Conservation (phyloP, 202 grass and related monocot species). For the Alloteropsis angusta region DNA sequence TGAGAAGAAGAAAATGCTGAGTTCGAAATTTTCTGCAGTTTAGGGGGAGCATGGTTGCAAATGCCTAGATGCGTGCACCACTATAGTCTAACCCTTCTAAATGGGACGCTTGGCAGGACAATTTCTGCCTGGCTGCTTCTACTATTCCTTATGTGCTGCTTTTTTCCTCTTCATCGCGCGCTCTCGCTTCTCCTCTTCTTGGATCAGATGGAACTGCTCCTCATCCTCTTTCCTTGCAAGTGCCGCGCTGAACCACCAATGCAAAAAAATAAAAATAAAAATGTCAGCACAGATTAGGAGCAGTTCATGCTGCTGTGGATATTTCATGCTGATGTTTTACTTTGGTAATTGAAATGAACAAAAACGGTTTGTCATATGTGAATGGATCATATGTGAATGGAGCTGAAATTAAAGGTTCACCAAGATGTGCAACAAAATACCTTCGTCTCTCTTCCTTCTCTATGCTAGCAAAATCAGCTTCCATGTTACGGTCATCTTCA, state of each 20-base stretch:
- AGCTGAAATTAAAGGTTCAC: background rate
- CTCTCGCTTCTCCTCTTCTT: conserved; percentile 48
- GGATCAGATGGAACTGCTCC: conserved; percentile 50
- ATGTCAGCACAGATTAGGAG: background rate
- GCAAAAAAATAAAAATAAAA: no score
- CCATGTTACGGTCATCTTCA: conserved; percentile 75
- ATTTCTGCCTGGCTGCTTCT: background rate
- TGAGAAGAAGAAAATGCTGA: background rate
- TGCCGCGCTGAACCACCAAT: conserved; percentile 27
- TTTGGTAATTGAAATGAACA: background rate
- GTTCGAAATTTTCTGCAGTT: background rate
- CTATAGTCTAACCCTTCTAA: background rate
- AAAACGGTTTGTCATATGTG: background rate
- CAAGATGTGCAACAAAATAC: conserved; percentile 22
- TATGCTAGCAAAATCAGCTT: conserved; percentile 58
- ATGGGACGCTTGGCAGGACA: background rate
- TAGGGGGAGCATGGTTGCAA: background rate
- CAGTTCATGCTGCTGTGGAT: background rate
- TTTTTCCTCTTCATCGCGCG: conserved; percentile 35
- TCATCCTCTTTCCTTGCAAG: conserved; percentile 62
- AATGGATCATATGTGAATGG: no score
- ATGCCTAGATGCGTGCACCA: background rate
- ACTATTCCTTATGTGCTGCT: background rate
- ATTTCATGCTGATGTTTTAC: no score
- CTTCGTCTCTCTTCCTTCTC: conserved; percentile 70